A percentile compares a stretch with the other conserved stretches of the same genome.
Evolutionary conservation across 179 eudicot genomes (phyloP).

Genomic region (Silene vulgaris): DNA sequence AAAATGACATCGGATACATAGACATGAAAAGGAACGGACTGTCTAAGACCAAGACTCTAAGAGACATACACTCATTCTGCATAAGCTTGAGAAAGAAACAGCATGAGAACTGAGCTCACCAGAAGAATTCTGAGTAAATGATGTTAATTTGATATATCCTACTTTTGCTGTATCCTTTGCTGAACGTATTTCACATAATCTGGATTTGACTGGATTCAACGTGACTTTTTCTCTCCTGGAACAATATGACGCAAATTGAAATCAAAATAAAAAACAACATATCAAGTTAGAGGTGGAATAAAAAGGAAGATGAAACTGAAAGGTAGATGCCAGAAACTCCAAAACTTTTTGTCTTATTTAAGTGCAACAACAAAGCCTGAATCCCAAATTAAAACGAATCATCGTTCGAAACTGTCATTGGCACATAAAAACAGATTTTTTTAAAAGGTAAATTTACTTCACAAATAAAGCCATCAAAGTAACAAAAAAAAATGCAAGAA

Average conservation of each 20-base stretch:
- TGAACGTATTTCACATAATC: conserved; percentile 59
- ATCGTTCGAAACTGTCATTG: too few species aligned
- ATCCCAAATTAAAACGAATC: too few species aligned
- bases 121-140: conserved; percentile 89
- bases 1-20: neutral
- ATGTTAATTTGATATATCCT: conserved; percentile 82
- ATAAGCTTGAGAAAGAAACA: neutral
- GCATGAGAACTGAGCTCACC: conserved; percentile 37
- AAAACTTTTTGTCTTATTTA: neutral
- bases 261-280: neutral
- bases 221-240: conserved; percentile 79
- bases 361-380: neutral
- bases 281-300: neutral
- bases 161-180: conserved; percentile 57
- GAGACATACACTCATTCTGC: neutral
- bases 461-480: neutral
- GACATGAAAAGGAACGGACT: conserved; percentile 5
- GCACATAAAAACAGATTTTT: too few species aligned
- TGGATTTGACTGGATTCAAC: conserved; percentile 75
- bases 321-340: neutral
- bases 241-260: conserved; percentile 2
- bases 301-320: neutral
- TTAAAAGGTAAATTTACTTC: too few species aligned
- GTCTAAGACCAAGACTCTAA: too few species aligned
- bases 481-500: too few species aligned